Base-by-base conservation (phyloP, 495 filamentous ascomycete species). In the Trichoderma asperelloides region DNA sequence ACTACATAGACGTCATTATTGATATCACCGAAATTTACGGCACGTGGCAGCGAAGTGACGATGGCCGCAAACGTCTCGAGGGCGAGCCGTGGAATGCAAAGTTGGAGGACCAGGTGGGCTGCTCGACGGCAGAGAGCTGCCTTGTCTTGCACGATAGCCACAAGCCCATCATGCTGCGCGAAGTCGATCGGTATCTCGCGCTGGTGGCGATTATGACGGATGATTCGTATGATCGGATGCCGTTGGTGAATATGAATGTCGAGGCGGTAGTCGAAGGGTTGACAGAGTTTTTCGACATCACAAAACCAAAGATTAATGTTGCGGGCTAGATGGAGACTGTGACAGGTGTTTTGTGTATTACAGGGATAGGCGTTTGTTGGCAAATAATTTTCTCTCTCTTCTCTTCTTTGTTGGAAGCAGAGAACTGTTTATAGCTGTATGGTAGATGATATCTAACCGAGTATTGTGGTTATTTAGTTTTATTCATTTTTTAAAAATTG, bases 1-100 rank as follows among this genome's bases (percentile, higher is more conserved):
- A 98, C 74, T 98, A 93, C 73, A 96, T 98, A 67, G 94, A 98
- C 75, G 92, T 96, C 57, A 94, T 98, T 67, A 93, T 98, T 63
- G 95, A 98, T 75, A 86, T 98, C 39, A 93, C 90, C 16, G 93
- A 97, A 74, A 88, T 98, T 21, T 98, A 97, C 71, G 94, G 92
- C 6, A 79, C 73, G 67, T 97, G 88, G 88, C 78, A 82, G 30
- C 78, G 88, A 11, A 77, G 80, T 30, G 75, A 74, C 40, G 73
- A 76, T 41, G 80, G 79, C 70, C 78, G 83, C 69, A 82, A 85
- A 27, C 76, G 80, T 15, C 82, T 88, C 1, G 85, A 86, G 68
- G 84, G 82, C 6, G 81, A 84, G 63, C 79, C 85, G 0, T 88
- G 86, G 75, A 80, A 83, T 6, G 85, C 87, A 62, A 85, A 85